Conservation (phyloP, 1,139 yeast species). For the Blastobotrys serpentis region DNA sequence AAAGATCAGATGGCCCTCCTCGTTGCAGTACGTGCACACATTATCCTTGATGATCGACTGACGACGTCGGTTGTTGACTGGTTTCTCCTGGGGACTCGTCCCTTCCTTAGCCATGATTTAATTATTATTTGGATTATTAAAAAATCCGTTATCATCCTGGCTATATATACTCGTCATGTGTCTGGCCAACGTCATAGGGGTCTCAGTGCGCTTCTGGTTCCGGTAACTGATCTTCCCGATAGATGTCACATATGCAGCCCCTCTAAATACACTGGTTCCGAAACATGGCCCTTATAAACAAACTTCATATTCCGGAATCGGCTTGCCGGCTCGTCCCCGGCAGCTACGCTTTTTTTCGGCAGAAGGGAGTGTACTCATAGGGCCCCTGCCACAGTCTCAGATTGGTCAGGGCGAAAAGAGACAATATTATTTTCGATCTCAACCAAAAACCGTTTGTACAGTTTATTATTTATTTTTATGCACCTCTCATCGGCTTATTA, state of each 20-base stretch:
- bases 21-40: slow-evolving; percentile 6
- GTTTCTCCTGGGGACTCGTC: neutral
- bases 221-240: neutral
- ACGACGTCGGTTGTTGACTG: neutral
- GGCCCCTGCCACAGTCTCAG: too few species aligned
- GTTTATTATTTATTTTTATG: too few species aligned
- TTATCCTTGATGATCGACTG: slow-evolving; percentile 9
- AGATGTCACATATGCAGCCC: neutral
- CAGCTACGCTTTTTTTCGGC: too few species aligned
- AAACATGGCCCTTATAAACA: neutral
- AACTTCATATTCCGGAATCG: neutral
- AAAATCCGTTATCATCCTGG: neutral
- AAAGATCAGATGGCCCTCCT: slow-evolving; percentile 9
- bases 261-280: neutral
- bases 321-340: too few species aligned
- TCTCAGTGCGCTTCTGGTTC: neutral
- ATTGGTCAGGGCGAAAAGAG: too few species aligned
- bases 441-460: too few species aligned
- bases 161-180: neutral
- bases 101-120: neutral
- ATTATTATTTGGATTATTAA: neutral
- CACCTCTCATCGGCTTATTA: too few species aligned
- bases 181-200: neutral
- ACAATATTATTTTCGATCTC: too few species aligned
- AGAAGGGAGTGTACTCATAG: too few species aligned